These are phyloP conservation scores for Gillenia trifoliata DNA, from an alignment of 306 rosid species.

Conservation along the genomic window DNA sequence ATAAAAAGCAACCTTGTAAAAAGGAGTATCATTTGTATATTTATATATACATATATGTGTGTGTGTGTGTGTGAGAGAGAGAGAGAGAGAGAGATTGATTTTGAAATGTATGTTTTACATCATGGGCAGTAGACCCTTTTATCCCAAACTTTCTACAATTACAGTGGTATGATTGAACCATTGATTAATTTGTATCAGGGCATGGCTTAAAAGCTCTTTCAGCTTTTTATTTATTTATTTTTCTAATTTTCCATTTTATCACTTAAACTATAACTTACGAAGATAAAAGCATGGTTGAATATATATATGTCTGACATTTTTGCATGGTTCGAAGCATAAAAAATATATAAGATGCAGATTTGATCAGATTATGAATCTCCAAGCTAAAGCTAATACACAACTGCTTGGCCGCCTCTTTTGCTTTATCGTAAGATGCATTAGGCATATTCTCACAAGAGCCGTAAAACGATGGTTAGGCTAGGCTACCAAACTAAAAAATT, in stretches of 20 bases:
- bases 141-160: conserved; percentile 41
- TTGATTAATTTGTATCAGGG: conserved; percentile 49
- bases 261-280: conserved; percentile 10
- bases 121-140: conserved; percentile 44
- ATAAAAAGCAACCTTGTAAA: conserved; percentile 38
- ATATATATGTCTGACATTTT: conserved; percentile 39
- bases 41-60: not conserved
- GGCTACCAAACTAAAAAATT: not conserved
- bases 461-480: not conserved
- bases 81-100: conserved; percentile 6
- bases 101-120: conserved; percentile 16
- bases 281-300: conserved; percentile 30
- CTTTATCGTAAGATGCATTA: not conserved
- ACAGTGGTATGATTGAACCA: conserved; percentile 66
- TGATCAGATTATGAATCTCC: conserved; percentile 16
- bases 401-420: conserved; percentile 4
- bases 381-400: not conserved
- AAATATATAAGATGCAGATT: conserved; percentile 6
- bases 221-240: not conserved
- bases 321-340: conserved; percentile 46
- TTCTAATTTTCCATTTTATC: conserved; percentile 10
- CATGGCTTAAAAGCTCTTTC: conserved; percentile 37
- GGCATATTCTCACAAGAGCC: not conserved
- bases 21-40: conserved; percentile 48
- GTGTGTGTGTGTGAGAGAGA: conserved; percentile 18